Conservation (phyloP, 129 eudicot species). For the Kitagawia praeruptora region DNA sequence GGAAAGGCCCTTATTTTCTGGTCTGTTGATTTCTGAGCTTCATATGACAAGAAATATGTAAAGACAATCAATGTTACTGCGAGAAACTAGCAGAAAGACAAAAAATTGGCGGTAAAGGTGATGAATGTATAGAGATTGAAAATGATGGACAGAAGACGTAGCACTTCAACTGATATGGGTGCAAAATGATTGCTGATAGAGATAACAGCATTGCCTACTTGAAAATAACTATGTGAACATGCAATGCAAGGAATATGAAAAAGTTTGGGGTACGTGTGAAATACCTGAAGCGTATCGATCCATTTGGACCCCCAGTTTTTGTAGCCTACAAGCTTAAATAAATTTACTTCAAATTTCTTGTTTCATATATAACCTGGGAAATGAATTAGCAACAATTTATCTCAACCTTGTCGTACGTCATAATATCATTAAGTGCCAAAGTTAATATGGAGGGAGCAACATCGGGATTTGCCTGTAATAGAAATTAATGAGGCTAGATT, state of each 20-base stretch:
- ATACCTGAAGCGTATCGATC: slow-evolving; percentile 95
- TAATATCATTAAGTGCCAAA: slow-evolving; percentile 76
- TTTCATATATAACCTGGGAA: slow-evolving; percentile 9
- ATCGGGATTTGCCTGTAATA: slow-evolving; percentile 64
- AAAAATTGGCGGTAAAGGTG: not conserved
- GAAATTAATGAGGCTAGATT: not conserved
- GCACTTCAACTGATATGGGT: not conserved
- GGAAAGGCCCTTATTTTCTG: slow-evolving; percentile 84
- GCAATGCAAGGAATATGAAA: not conserved
- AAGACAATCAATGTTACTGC: slow-evolving; percentile 14
- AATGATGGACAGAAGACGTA: not conserved
- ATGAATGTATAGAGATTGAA: not conserved
- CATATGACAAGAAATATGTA: slow-evolving; percentile 26
- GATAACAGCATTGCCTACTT: not conserved
- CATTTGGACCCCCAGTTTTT: slow-evolving; percentile 98
- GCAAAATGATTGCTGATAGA: not conserved
- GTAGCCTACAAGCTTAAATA: slow-evolving; percentile 67
- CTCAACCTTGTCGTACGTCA: slow-evolving; percentile 90
- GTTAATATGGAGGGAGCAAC: slow-evolving; percentile 64
- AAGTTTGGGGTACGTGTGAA: not conserved
- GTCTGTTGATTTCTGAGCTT: slow-evolving; percentile 91
- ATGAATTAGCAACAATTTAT: slow-evolving; percentile 13
- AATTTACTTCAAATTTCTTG: slow-evolving; percentile 14
- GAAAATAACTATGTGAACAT: not conserved
- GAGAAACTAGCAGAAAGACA: slow-evolving; percentile 4